These are phyloP conservation scores for Galeopsis tetrahit DNA, from an alignment of 257 asterid genomes.

Conservation along the genomic window DNA sequence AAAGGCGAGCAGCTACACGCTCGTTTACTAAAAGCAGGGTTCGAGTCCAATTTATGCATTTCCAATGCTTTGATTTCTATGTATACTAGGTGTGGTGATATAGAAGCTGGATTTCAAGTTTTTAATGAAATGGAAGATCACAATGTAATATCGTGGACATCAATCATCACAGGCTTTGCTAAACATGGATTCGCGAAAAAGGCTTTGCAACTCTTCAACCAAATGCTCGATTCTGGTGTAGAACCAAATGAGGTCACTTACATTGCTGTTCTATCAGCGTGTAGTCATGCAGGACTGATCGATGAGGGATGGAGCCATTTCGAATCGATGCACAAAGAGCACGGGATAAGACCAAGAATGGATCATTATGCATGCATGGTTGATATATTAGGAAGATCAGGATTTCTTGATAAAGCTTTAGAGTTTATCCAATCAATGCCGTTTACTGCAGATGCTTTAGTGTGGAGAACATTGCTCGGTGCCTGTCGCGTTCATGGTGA, in stretches of 20 bases:
- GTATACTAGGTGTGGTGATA: constrained; percentile 89
- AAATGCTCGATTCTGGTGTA: constrained; percentile 62
- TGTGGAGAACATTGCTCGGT: constrained; percentile 93
- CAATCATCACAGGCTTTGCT: constrained; percentile 87
- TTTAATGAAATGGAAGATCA: constrained; percentile 56
- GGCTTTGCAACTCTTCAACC: constrained; percentile 61
- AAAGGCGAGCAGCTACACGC: constrained; percentile 93
- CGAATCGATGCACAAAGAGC: constrained; percentile 56
- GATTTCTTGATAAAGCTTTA: constrained; percentile 59
- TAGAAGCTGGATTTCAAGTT: constrained; percentile 73
- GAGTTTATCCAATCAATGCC: constrained; percentile 72
- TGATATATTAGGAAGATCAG: constrained; percentile 79
- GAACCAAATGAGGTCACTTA: constrained; percentile 92
- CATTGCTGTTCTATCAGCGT: constrained; percentile 81
- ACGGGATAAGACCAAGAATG: constrained; percentile 75
- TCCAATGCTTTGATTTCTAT: constrained; percentile 85
- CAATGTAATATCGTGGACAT: constrained; percentile 85
- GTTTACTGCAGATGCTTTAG: constrained; percentile 63
- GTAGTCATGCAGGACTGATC: constrained; percentile 84
- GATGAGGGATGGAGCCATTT: constrained; percentile 77
- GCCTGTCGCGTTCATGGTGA: constrained; percentile 79
- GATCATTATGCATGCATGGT: constrained; percentile 95
- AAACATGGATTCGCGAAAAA: constrained; percentile 75
- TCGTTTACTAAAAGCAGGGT: constrained; percentile 73
- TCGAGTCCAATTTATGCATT: constrained; percentile 52